Conservation (phyloP, 768 basidiomycete species). For the Flagelloscypha sp. region DNA sequence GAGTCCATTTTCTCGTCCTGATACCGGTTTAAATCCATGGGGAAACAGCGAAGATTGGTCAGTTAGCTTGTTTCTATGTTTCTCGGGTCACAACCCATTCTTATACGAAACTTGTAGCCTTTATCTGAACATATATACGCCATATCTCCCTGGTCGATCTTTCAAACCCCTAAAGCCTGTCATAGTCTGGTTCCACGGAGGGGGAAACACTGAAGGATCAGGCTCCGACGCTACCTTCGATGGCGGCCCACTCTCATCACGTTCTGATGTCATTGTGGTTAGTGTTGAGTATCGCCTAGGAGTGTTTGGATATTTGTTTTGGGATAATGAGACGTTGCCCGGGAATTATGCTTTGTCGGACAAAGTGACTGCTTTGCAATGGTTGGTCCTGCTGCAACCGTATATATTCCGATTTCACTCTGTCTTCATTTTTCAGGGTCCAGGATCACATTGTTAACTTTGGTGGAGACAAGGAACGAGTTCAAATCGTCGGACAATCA, state of each 20-base stretch:
- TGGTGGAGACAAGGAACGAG: conserved; percentile 44
- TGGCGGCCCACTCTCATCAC: conserved; percentile 35
- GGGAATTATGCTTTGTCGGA: conserved; percentile 41
- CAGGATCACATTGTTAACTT: conserved; percentile 46
- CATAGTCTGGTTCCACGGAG: conserved; percentile 34
- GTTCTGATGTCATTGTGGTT: conserved; percentile 33
- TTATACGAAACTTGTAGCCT: conserved; percentile 28
- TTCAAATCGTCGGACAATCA: conserved; percentile 49
- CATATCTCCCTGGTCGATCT: conserved; percentile 20
- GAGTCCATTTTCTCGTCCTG: conserved; percentile 10
- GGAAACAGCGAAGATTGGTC: conserved; percentile 15
- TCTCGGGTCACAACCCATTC: conserved; percentile 17
- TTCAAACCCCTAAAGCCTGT: conserved; percentile 24
- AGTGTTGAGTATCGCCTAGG: conserved; percentile 35
- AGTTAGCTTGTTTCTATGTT: conserved; percentile 10
- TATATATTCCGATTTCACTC: too few species aligned
- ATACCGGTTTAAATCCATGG: conserved; percentile 12
- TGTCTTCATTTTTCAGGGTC: too few species aligned
- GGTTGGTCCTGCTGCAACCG: too few species aligned
- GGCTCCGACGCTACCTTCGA: conserved; percentile 33
- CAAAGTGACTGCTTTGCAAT: conserved; percentile 31
- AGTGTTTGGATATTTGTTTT: conserved; percentile 34
- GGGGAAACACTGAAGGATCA: conserved; percentile 28
- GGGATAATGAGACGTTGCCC: conserved; percentile 32
- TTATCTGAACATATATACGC: conserved; percentile 29